Base-by-base conservation (phyloP, 371 early-diverging fungal species). In the Saksenaea vasiformis region DNA sequence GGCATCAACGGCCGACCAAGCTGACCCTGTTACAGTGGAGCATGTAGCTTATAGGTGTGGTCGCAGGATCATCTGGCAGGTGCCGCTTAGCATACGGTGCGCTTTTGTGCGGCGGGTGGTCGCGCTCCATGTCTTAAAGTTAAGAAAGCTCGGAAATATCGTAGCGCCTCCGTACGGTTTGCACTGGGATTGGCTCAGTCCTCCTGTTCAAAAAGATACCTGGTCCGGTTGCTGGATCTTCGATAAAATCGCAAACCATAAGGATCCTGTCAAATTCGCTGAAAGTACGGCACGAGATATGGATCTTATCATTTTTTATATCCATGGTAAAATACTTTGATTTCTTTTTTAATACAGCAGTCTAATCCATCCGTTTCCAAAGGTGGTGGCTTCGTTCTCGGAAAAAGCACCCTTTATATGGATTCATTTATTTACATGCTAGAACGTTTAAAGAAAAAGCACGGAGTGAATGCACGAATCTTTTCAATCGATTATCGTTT, bases 331-430 rank as follows among this genome's bases (percentile, higher is more conserved):
- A 44, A 17, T 28, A 8, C 31, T 3, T 4, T 36, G 7, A 34
- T 35, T 22, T n/a, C n/a, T n/a, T n/a, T n/a, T n/a, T n/a, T 19
- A 10, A 15, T 24, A 10, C 39, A 11, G n/a, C 4, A 56, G 60
- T 37, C 14, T 35, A 38, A 55, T 11, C 15, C 35, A 8, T 28
- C 53, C 39, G 58, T 53, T 26, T 54, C 26, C 31, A 9, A 24
- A 76, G 76, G 76, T 36, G 77, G 77, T 15, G 77, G 71, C 24
- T 76, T 71, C 38, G 55, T 64, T 38, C 35, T 67, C 17, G 77
- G 77, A 54, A 57, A 34, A 34, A 14, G 11, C 11, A 61, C 53
- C 22, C 70, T 74, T 70, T 78, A 72, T 39, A 68, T 65, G 53
- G 62, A 70, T 9, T 67, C 75, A 0, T 70, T 66, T 39, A 65